A percentile compares a stretch with the other conserved stretches of the same genome.
Evolutionary conservation across 169 alveolate genomes (phyloP).

Genomic region (Cryptosporidium baileyi): DNA sequence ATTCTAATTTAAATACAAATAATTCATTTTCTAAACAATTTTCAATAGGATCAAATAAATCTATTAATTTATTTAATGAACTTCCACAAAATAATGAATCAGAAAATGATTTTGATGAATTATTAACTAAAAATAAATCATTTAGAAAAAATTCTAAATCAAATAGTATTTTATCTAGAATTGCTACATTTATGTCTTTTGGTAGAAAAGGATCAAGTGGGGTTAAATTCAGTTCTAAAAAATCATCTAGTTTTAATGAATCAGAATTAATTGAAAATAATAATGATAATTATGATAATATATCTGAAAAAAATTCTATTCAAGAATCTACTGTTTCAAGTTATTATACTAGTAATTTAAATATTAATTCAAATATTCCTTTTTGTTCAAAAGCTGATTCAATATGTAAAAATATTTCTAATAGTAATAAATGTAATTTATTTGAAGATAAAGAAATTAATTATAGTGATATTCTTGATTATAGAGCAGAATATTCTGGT

Average conservation of each 20-base stretch:
- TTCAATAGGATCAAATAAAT: too few relatives aligned
- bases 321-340: conserved; percentile 16
- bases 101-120: background rate
- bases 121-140: background rate
- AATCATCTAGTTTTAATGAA: background rate
- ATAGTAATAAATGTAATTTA: background rate
- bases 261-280: background rate
- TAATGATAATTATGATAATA: background rate
- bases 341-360: background rate
- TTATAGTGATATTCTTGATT: conserved; percentile 50
- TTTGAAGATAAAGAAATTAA: conserved; percentile 26
- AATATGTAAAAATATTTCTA: background rate
- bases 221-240: background rate
- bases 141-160: background rate
- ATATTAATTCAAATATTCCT: background rate
- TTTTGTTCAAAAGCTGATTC: background rate
- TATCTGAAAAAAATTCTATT: conserved; percentile 17
- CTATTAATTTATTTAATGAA: background rate
- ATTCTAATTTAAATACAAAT: background rate
- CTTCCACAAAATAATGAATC: background rate
- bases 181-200: background rate
- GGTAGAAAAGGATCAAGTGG: background rate
- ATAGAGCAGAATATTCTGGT: conserved; percentile 39
- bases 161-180: conserved; percentile 17
- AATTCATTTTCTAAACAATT: background rate